A percentile compares a stretch with the other conserved stretches of the same genome.
These are phyloP conservation scores for Halenospora varia DNA, from an alignment of 495 filamentous ascomycete species.

Conservation along the genomic window DNA sequence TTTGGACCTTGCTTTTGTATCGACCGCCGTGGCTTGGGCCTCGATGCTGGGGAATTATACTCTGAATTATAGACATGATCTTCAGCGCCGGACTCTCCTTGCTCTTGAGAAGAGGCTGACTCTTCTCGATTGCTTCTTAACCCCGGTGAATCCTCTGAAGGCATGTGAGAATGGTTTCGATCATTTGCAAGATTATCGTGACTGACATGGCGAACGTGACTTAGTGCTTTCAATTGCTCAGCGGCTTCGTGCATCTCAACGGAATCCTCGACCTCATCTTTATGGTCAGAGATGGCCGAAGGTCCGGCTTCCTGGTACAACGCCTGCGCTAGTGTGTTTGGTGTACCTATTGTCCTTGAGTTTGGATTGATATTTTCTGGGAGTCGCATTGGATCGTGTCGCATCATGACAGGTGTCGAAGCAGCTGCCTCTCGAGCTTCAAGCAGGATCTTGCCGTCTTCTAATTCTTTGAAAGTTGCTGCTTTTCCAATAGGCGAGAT, in stretches of 20 bases:
- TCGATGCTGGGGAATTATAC: constrained; percentile 37
- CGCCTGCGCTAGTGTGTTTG: constrained; percentile 13
- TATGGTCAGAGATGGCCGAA: constrained; percentile 22
- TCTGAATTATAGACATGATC: constrained; percentile 32
- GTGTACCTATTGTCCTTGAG: constrained; percentile 9
- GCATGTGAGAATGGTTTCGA: constrained; percentile 24
- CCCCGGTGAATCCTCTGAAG: constrained; percentile 28
- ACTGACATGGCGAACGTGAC: constrained; percentile 46
- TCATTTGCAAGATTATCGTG: constrained; percentile 32
- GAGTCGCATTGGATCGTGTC: constrained; percentile 17
- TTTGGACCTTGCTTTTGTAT: constrained; percentile 47
- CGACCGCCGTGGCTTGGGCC: constrained; percentile 41
- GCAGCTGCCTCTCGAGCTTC: constrained; percentile 32
- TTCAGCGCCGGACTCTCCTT: constrained; percentile 36
- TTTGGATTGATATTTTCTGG: constrained; percentile 10
- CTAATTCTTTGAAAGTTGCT: constrained; percentile 39
- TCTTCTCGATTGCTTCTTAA: constrained; percentile 36
- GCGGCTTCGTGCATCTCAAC: constrained; percentile 57
- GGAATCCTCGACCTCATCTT: constrained; percentile 51
- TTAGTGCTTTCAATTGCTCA: constrained; percentile 54
- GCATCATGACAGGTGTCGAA: constrained; percentile 21
- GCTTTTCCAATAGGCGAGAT: constrained; percentile 27
- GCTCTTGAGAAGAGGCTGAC: constrained; percentile 36
- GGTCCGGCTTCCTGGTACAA: constrained; percentile 18
- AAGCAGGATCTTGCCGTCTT: constrained; percentile 44